Evolutionary conservation across 2,329 filamentous ascomycete species (phyloP).

Genomic region (Aaosphaeria pasadenensis): DNA sequence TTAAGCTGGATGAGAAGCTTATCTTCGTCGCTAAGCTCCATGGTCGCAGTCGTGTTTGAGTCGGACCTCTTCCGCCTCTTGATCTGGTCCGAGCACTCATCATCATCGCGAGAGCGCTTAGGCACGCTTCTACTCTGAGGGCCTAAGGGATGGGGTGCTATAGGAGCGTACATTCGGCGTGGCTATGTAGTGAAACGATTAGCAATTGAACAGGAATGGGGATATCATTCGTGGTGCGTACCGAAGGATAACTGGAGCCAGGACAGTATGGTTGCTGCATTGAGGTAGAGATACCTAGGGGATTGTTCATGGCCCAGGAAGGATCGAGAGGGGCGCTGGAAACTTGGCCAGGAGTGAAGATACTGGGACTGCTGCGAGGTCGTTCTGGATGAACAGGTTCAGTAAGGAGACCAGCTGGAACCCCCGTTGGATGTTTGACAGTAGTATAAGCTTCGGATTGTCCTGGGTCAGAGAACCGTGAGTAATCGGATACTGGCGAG

Average conservation of each 20-base stretch:
- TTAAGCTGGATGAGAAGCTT: constrained; percentile 49
- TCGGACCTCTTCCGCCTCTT: constrained; percentile 44
- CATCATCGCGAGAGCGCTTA: constrained; percentile 41
- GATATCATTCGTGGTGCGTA: constrained; percentile 15
- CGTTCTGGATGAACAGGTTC: constrained; percentile 26
- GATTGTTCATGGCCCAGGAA: constrained; percentile 39
- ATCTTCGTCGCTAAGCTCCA: constrained; percentile 51
- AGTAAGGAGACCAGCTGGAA: constrained; percentile 6
- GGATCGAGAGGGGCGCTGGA: constrained; percentile 15
- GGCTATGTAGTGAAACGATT: constrained; percentile 37
- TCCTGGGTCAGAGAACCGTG: constrained; percentile 20
- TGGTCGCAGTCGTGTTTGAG: constrained; percentile 26
- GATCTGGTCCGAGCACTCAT: constrained; percentile 24
- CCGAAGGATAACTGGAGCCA: constrained; percentile 23
- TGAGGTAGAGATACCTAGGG: constrained; percentile 36
- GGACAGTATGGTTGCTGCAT: constrained; percentile 26
- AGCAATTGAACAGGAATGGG: constrained; percentile 1
- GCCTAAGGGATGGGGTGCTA: constrained; percentile 43
- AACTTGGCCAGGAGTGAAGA: constrained; percentile 35
- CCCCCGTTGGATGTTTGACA: constrained; percentile 13
- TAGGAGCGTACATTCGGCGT: constrained; percentile 41
- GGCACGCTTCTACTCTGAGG: constrained; percentile 21
- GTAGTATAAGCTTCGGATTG: constrained; percentile 13
- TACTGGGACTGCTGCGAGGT: constrained; percentile 44
- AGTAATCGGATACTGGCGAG: constrained; percentile 30